A percentile compares a stretch with the other conserved stretches of the same genome.
These are phyloP conservation scores for Eremothecium cymbalariae DNA, from an alignment of 1,139 yeast species.

Conservation along the genomic window DNA sequence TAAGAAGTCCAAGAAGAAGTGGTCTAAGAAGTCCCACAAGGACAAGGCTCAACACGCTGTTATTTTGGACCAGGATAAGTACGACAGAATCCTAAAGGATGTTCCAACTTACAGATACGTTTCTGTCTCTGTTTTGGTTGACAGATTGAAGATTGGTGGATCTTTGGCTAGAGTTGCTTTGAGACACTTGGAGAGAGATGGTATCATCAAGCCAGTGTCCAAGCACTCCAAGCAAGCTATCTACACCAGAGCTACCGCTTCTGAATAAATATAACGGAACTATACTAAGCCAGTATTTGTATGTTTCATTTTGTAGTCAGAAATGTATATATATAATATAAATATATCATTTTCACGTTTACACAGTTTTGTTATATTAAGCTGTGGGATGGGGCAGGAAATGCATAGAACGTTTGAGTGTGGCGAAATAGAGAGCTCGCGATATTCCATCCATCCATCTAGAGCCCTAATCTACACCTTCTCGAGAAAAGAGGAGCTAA, in stretches of 20 bases:
- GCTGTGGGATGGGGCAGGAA: too few species aligned
- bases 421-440: too few species aligned
- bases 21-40: conserved; percentile 99
- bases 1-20: conserved; percentile 99
- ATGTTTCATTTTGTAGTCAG: conserved; percentile 5
- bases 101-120: conserved; percentile 98
- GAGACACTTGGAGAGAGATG: conserved; percentile 90
- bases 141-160: conserved; percentile 99
- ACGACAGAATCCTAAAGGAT: conserved; percentile 99
- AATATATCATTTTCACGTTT: conserved; percentile 6
- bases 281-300: conserved; percentile 8
- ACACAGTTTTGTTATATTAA: too few species aligned
- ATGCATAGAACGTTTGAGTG: too few species aligned
- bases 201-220: conserved; percentile 89
- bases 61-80: conserved; percentile 94
- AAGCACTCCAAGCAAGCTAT: conserved; percentile 96
- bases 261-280: conserved; percentile 37
- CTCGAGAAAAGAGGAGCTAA: too few species aligned
- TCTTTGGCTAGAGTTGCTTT: conserved; percentile 98
- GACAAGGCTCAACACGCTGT: conserved; percentile 99
- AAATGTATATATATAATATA: too few species aligned
- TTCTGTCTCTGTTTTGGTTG: conserved; percentile 96
- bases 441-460: too few species aligned
- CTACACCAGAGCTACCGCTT: conserved; percentile 74
- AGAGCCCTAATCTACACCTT: too few species aligned